Conservation (phyloP, 371 early-diverging fungal genomes). For the Haplosporangium sp. region DNA sequence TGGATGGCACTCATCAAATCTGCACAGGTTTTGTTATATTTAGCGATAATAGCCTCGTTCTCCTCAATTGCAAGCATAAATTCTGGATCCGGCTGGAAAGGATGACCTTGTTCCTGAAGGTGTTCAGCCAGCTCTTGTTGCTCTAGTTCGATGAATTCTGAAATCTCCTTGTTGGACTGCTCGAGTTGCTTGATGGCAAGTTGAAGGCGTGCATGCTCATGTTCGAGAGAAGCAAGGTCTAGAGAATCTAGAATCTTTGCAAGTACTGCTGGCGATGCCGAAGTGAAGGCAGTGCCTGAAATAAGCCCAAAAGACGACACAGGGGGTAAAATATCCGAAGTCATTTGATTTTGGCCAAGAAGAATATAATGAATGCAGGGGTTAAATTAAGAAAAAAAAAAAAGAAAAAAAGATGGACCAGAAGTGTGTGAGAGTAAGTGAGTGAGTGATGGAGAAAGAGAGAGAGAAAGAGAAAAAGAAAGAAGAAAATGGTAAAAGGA, state of each 20-base stretch:
- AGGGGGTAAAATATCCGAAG: constrained; percentile 37
- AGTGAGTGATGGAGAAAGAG: too few species aligned
- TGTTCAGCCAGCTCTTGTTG: constrained; percentile 28
- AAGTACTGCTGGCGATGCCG: constrained; percentile 44
- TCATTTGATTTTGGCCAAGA: constrained; percentile 16
- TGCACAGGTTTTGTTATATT: constrained; percentile 38
- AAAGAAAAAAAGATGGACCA: neutral
- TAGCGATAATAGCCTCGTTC: constrained; percentile 39
- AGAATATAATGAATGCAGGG: neutral
- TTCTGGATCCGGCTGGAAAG: constrained; percentile 40
- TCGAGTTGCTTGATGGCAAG: constrained; percentile 35
- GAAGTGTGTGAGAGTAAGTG: too few species aligned
- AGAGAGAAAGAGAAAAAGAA: too few species aligned
- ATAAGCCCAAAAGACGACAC: constrained; percentile 28
- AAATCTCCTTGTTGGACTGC: constrained; percentile 47
- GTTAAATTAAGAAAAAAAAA: neutral
- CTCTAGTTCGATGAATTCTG: constrained; percentile 45
- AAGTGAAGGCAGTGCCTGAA: constrained; percentile 31
- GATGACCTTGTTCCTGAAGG: neutral
- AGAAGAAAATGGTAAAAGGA: too few species aligned
- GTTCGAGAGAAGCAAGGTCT: constrained; percentile 42
- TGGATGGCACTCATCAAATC: constrained; percentile 26
- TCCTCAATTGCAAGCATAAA: constrained; percentile 53
- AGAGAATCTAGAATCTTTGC: constrained; percentile 45
- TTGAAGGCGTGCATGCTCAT: constrained; percentile 39